Evolutionary conservation across 2,329 filamentous ascomycete genomes (phyloP).

Genomic region (Paraconiothyrium brasiliense): DNA sequence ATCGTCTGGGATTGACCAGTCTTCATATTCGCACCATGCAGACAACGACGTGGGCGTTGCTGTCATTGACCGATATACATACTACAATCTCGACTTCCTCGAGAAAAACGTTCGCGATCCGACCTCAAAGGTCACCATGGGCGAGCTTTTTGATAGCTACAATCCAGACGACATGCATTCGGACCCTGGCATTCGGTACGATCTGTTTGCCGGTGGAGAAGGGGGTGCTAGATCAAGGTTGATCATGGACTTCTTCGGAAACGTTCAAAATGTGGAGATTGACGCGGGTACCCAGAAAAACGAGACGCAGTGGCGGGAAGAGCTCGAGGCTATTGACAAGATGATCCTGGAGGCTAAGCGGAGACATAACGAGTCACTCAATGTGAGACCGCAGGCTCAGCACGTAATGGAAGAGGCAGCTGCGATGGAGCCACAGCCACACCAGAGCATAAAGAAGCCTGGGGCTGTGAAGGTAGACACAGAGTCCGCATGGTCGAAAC

Average conservation of each 20-base stretch:
- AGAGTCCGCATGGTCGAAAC: slow-evolving; percentile 52
- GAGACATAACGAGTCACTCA: slow-evolving; percentile 45
- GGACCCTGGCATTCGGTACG: slow-evolving; percentile 89
- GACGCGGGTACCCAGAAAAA: slow-evolving; percentile 63
- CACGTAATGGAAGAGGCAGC: slow-evolving; percentile 37
- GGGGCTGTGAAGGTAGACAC: slow-evolving; percentile 47
- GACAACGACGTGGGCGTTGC: slow-evolving; percentile 98
- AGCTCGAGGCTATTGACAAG: slow-evolving; percentile 75
- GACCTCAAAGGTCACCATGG: slow-evolving; percentile 86
- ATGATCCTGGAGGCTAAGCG: slow-evolving; percentile 65
- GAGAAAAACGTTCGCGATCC: slow-evolving; percentile 89
- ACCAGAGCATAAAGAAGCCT: slow-evolving; percentile 36
- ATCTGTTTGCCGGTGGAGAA: slow-evolving; percentile 89
- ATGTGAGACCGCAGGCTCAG: slow-evolving; percentile 28
- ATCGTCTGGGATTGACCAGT: slow-evolving; percentile 95
- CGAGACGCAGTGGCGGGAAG: slow-evolving; percentile 66
- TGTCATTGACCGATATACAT: slow-evolving; percentile 98
- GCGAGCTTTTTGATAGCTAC: slow-evolving; percentile 95
- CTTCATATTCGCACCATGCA: slow-evolving; percentile 95
- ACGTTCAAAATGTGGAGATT: slow-evolving; percentile 95
- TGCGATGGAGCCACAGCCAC: slow-evolving; percentile 16
- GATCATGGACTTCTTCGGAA: slow-evolving; percentile 97
- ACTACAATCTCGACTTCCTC: slow-evolving; percentile 97
- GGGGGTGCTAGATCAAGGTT: slow-evolving; percentile 78
- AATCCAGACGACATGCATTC: slow-evolving; percentile 95